These are phyloP conservation scores for Suhomyces choctaworum DNA, from an alignment of 1,139 yeast species.

Conservation along the genomic window DNA sequence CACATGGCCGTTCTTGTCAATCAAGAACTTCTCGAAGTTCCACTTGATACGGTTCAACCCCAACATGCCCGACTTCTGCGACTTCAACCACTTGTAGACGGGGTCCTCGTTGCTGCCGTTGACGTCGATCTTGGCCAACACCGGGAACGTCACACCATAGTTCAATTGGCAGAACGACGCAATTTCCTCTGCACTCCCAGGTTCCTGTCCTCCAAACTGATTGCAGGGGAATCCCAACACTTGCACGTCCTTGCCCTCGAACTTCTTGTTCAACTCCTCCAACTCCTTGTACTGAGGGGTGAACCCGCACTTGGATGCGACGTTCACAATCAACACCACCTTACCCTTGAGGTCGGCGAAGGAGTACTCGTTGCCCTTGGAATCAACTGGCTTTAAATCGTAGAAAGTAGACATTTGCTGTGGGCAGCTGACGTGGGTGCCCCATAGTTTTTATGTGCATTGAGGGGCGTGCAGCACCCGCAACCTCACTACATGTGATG, in stretches of 20 bases:
- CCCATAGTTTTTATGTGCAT: too few relatives aligned
- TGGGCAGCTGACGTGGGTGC: neutral
- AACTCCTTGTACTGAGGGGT: constrained; percentile 80
- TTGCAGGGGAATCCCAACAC: constrained; percentile 85
- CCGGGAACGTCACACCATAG: constrained; percentile 74
- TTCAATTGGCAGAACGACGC: constrained; percentile 42
- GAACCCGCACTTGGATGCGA: constrained; percentile 88
- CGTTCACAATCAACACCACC: constrained; percentile 89
- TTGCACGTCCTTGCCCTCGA: constrained; percentile 71
- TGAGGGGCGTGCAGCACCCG: too few relatives aligned
- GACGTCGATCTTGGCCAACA: constrained; percentile 83
- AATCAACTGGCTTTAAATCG: constrained; percentile 42
- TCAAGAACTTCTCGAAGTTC: constrained; percentile 52
- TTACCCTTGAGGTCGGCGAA: constrained; percentile 78
- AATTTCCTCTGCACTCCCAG: constrained; percentile 44
- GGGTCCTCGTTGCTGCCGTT: constrained; percentile 83
- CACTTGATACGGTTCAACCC: constrained; percentile 50
- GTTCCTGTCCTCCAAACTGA: constrained; percentile 64
- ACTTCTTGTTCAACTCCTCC: constrained; percentile 79
- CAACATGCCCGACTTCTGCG: constrained; percentile 43
- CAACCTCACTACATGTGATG: too few relatives aligned
- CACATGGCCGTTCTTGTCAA: constrained; percentile 47
- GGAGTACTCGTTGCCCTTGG: constrained; percentile 37
- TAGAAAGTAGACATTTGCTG: constrained; percentile 37
- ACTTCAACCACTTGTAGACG: constrained; percentile 75